Percentiles rank a stretch among this genome's conserved stretches.
Evolutionary conservation across 2,329 filamentous ascomycete genomes (phyloP).

Genomic region (Arachnopeziza araneosa): DNA sequence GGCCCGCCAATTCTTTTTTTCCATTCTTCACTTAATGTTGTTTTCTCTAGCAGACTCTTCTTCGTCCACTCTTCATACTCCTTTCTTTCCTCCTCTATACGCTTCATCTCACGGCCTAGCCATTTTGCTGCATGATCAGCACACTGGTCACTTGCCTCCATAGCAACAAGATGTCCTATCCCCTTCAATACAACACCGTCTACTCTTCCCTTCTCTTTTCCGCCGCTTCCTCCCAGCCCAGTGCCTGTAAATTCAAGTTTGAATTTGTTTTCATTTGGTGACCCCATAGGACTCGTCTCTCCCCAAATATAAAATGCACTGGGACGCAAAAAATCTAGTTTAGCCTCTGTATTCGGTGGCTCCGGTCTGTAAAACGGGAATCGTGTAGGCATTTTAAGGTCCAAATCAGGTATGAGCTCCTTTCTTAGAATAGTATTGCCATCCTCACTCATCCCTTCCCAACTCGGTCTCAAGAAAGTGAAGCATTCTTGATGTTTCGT

Average conservation of each 20-base stretch:
- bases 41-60: conserved; percentile 47
- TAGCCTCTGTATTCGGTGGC: conserved; percentile 47
- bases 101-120: conserved; percentile 49
- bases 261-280: conserved; percentile 42
- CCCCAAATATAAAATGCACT: conserved; percentile 67
- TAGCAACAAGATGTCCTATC: conserved; percentile 74
- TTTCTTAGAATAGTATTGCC: conserved; percentile 37
- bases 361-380: conserved; percentile 64
- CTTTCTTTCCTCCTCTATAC: conserved; percentile 52
- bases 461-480: conserved; percentile 63
- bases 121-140: conserved; percentile 56
- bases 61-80: conserved; percentile 48
- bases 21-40: conserved; percentile 50
- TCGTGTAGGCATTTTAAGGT: conserved; percentile 21
- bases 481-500: conserved; percentile 86
- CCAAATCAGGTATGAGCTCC: conserved; percentile 39
- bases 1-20: conserved; percentile 25
- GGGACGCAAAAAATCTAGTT: conserved; percentile 57
- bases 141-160: conserved; percentile 67
- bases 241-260: conserved; percentile 61
- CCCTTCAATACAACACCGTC: conserved; percentile 57
- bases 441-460: conserved; percentile 31
- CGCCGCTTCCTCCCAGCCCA: conserved; percentile 63
- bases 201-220: conserved; percentile 60
- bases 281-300: conserved; percentile 50